phyloP scores from a whole-genome alignment of 2,329 filamentous ascomycete species.

The Colletotrichum kahawae region DNA sequence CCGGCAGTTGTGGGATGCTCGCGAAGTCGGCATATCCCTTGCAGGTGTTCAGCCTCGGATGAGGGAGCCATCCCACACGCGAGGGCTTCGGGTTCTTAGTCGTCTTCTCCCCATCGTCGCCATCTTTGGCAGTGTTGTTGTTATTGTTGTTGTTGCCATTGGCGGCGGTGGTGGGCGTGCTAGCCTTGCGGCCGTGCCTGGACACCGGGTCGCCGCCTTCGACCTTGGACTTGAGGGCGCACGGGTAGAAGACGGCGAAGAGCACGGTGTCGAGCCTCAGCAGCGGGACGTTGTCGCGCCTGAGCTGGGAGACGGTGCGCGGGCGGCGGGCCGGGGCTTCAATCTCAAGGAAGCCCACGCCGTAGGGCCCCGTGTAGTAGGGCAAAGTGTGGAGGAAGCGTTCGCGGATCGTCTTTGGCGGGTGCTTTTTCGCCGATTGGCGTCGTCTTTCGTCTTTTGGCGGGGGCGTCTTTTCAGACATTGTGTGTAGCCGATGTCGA shows the following conservation, averaged over 20 bases:
- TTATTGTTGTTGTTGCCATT: not conserved
- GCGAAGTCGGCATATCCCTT: conserved; percentile 69
- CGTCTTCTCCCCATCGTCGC: not conserved
- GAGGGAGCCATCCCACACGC: conserved; percentile 66
- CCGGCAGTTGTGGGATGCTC: conserved; percentile 51
- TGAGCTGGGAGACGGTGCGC: conserved; percentile 44
- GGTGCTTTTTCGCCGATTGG: conserved; percentile 27
- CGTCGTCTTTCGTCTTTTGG: not conserved
- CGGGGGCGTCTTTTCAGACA: not conserved
- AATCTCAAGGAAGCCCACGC: conserved; percentile 71
- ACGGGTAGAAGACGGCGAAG: conserved; percentile 70
- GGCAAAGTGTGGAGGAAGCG: conserved; percentile 57
- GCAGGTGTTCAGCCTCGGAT: conserved; percentile 59
- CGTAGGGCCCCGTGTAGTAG: conserved; percentile 67
- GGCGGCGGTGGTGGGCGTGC: not conserved
- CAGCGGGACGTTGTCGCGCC: conserved; percentile 41
- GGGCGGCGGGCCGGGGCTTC: conserved; percentile 61
- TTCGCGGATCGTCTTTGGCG: conserved; percentile 38
- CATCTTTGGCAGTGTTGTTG: not conserved
- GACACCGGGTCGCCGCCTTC: conserved; percentile 25
- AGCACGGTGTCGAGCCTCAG: conserved; percentile 60
- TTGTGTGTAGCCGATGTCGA: not conserved
- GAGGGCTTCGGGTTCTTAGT: conserved; percentile 38
- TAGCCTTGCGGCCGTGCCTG: not conserved
- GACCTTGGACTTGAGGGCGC: conserved; percentile 42